Evolutionary conservation across 225 moss, liverwort and hornwort species (phyloP), one percentile per base, ranked within the genome.

Genomic region (Asterella californica): DNA sequence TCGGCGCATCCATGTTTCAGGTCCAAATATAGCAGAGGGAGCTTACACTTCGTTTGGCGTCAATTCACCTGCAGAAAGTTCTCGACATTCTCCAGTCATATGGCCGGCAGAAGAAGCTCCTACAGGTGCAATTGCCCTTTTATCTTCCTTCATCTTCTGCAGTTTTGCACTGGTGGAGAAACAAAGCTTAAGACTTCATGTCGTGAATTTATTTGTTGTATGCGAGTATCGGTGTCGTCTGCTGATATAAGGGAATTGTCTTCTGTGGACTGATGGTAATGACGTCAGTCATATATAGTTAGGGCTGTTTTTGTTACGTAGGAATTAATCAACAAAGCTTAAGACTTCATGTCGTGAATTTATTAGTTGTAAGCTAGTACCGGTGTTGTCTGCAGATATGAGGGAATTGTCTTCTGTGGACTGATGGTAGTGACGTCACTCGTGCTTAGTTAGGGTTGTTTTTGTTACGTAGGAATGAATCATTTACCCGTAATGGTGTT

Each of bases 91-190:
- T 82, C 81, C 88, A 72, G 88, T 88, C 18, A 78, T 70, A 82
- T 91, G 96, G 94, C 88, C 89, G 67, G 82, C 86, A 68, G 96
- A 96, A 80, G 96, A 96, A 83, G 72, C 87, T 47, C 70, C 83
- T 49, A 63, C 87, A 90, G 96, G 96, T 96, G 78, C 37, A 29
- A 21, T 78, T 75, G 71, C 12, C n/a, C 0, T 46, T 71, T 25
- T 27, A 11, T 12, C n/a, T 61, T 22, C 21, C 8, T 6, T 25
- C 27, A 3, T 61, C 52, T 52, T 52, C 14, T 1, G 52, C 32
- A 6, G 21, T 10, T 45, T 46, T 70, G 42, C 46, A 46, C 32
- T 5, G 33, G 32, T 33, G 65, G 65, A 30, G 29, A 33, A 33
- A 33, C 33, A 0, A 8, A 32, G 8, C 33, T 65, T 33, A 32